A percentile compares a stretch with the other conserved stretches of the same genome.
These are phyloP conservation scores for Talaromyces adpressus DNA, from an alignment of 495 filamentous ascomycete species.

Conservation along the genomic window DNA sequence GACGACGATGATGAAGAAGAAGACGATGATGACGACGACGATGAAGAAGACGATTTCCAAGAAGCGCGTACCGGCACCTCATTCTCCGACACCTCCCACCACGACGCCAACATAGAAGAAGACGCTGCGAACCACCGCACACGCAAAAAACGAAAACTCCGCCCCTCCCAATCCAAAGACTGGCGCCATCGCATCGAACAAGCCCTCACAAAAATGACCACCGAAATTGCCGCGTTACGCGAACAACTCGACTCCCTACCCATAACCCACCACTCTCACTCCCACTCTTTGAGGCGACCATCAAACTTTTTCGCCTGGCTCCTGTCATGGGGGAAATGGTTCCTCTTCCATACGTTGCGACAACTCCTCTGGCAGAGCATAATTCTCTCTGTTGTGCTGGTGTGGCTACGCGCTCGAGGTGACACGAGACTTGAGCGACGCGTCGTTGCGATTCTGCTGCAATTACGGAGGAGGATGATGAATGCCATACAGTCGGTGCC, in stretches of 20 bases:
- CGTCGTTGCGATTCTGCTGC: slow-evolving; percentile 56
- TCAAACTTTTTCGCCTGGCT: slow-evolving; percentile 19
- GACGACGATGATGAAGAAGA: slow-evolving; percentile 44
- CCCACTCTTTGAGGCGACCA: neutral
- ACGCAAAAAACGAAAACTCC: neutral
- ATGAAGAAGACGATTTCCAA: slow-evolving; percentile 37
- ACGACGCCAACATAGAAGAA: slow-evolving; percentile 2
- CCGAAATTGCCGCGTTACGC: slow-evolving; percentile 86
- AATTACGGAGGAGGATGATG: slow-evolving; percentile 51
- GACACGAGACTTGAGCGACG: slow-evolving; percentile 73
- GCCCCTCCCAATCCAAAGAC: slow-evolving; percentile 22
- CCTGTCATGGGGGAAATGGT: slow-evolving; percentile 64
- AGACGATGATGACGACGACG: slow-evolving; percentile 25
- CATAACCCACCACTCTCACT: slow-evolving; percentile 10
- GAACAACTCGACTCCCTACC: slow-evolving; percentile 73
- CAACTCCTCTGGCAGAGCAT: slow-evolving; percentile 68
- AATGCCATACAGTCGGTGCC: slow-evolving; percentile 29
- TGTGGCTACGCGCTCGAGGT: slow-evolving; percentile 74
- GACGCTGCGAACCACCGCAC: slow-evolving; percentile 13
- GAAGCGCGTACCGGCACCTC: slow-evolving; percentile 29
- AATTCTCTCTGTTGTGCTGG: slow-evolving; percentile 59
- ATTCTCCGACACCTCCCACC: neutral
- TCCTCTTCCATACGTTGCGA: slow-evolving; percentile 61
- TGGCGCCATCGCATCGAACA: slow-evolving; percentile 83
- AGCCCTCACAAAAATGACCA: slow-evolving; percentile 81